Evolutionary conservation across 2,329 filamentous ascomycete genomes (phyloP), one percentile per base, ranked within the genome.

Genomic region (Onygena corvina): DNA sequence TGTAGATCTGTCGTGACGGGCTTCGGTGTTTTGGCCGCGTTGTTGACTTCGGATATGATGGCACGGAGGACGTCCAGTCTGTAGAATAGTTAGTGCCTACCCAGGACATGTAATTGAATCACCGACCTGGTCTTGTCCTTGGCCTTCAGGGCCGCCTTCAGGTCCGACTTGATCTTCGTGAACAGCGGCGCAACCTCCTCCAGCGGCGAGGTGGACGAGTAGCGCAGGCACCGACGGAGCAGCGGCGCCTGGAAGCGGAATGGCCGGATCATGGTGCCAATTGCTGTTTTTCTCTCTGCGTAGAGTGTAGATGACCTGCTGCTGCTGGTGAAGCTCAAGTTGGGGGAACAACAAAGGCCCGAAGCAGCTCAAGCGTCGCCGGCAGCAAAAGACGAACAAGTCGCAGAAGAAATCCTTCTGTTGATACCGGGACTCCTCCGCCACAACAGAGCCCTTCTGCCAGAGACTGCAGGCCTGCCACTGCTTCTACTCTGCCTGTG

Each of bases 1-100:
- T 72, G 69, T 12, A 71, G 58, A 50, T 74, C 70, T 21, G 69
- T 71, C 50, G 65, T 62, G 18, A 73, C 67, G 8, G 71, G 71
- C 12, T 61, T 63, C 2, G 68, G 54, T 16, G 68, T 67, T 60
- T 72, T 73, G 47, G 66, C 62, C n/a, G 68, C 64, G 54, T 73
- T 72, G 58, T 71, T 73, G 55, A 67, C 67, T 54, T 74, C 71
- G 45, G 71, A 67, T 48, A 74, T 71, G 51, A 74, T 59, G 40
- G 67, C 65, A 30, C 71, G 70, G 14, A 74, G 61, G 31, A 73
- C 71, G 55, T 71, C 70, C 23, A 73, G 59, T 54, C 71, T 72
- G 14, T 25, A 27, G 34, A 7, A 30, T n/a, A 7, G 48, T 25
- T 27, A 16, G 21, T 3, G 33, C 8, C 8, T 12, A 3, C 9